These are phyloP conservation scores for Orbilia javanica DNA, from an alignment of 2,329 filamentous ascomycete genomes.

Conservation along the genomic window DNA sequence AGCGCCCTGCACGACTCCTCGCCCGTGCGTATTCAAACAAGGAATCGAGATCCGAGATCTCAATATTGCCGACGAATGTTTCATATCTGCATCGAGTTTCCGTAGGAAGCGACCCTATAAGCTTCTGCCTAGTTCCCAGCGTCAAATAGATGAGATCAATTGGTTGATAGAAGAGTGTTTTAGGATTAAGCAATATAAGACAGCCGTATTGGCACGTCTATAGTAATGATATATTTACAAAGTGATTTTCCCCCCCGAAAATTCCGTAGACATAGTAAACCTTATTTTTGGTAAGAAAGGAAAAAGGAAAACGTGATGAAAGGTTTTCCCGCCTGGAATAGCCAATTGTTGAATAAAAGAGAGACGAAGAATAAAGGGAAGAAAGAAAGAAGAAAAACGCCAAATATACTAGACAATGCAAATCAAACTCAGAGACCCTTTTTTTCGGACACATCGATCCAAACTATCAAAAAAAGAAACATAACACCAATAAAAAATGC, in stretches of 20 bases:
- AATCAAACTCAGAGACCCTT: not conserved
- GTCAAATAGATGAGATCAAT: not conserved
- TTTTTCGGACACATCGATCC: constrained; percentile 20
- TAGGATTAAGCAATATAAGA: constrained; percentile 33
- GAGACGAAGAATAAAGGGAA: not conserved
- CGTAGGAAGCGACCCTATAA: not conserved
- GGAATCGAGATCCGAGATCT: constrained; percentile 6
- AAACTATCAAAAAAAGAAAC: not conserved
- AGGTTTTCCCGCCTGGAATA: not conserved
- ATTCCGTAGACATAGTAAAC: not conserved
- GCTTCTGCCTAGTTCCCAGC: not conserved
- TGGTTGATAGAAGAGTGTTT: constrained; percentile 1
- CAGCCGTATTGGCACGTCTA: not conserved
- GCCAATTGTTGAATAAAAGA: not conserved
- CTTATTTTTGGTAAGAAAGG: not conserved
- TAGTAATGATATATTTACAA: constrained; percentile 19
- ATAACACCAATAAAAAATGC: constrained; percentile 47
- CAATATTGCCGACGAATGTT: not conserved
- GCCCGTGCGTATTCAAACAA: not conserved
- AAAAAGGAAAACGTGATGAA: constrained; percentile 8
- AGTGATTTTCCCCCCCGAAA: not conserved
- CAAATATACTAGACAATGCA: constrained; percentile 11
- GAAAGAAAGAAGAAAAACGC: not conserved
- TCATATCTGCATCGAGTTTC: constrained; percentile 7
- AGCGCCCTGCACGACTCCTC: too few relatives aligned